Evolutionary conservation across 2,329 filamentous ascomycete genomes (phyloP).

Genomic region (Tympanopsis confertula): DNA sequence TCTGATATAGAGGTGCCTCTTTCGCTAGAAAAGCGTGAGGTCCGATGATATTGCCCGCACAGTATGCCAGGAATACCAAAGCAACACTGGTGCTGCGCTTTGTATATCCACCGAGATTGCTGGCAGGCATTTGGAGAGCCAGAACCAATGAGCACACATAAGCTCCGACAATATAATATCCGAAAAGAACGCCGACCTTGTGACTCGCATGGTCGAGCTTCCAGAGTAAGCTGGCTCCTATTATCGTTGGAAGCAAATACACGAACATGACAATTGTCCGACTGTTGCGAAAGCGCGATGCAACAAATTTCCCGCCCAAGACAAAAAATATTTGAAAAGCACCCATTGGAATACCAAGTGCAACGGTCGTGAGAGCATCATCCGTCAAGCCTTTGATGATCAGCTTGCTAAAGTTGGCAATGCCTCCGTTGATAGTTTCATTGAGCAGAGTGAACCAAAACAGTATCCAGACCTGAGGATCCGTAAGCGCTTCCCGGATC

Average conservation of each 20-base stretch:
- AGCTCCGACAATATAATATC: constrained; percentile 34
- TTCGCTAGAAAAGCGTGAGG: constrained; percentile 29
- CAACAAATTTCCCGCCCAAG: constrained; percentile 36
- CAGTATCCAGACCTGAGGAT: constrained; percentile 30
- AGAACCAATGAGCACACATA: constrained; percentile 40
- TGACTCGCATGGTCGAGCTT: constrained; percentile 25
- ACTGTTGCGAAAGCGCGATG: constrained; percentile 34
- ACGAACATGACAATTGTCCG: constrained; percentile 38
- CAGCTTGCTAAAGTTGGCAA: constrained; percentile 41
- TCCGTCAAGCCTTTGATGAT: constrained; percentile 37
- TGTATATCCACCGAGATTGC: constrained; percentile 34
- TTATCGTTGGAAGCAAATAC: constrained; percentile 37
- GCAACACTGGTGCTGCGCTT: constrained; percentile 32
- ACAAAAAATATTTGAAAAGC: constrained; percentile 41
- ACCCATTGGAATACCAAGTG: constrained; percentile 40
- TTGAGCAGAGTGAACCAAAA: constrained; percentile 35
- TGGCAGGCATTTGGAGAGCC: constrained; percentile 36
- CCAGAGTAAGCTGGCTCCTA: constrained; percentile 37
- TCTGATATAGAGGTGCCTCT: constrained; percentile 34
- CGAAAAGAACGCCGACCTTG: constrained; percentile 33
- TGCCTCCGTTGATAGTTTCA: constrained; percentile 37
- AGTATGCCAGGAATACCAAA: constrained; percentile 32
- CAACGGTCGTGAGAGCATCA: constrained; percentile 31
- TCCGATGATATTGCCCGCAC: constrained; percentile 31
- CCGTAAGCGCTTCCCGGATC: constrained; percentile 30